These are phyloP conservation scores for Teunomyces pallodes DNA, from an alignment of 805 yeast species.

Conservation along the genomic window DNA sequence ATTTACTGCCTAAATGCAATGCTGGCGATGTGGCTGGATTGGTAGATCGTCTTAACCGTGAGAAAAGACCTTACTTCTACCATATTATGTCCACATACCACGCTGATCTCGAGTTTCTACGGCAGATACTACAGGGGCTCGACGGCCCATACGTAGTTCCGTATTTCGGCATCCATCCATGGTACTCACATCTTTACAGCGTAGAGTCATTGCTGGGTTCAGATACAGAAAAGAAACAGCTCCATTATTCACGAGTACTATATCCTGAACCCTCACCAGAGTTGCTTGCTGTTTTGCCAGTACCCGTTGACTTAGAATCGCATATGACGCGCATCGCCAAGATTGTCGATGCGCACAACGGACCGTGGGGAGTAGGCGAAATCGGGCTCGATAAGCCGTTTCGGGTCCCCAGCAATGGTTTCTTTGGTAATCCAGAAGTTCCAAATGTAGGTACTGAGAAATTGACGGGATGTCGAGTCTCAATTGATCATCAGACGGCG, in stretches of 20 bases:
- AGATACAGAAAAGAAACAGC: conserved; percentile 28
- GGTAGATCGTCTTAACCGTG: not conserved
- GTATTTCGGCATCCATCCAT: conserved; percentile 83
- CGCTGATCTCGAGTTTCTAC: conserved; percentile 29
- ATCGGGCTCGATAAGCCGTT: conserved; percentile 85
- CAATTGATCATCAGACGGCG: conserved; percentile 60
- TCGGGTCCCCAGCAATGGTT: conserved; percentile 62
- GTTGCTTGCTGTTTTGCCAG: conserved; percentile 53
- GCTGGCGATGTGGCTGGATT: not conserved
- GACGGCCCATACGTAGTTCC: conserved; percentile 30
- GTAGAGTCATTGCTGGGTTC: conserved; percentile 10
- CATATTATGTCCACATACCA: conserved; percentile 42
- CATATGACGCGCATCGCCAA: conserved; percentile 32
- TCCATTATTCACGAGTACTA: conserved; percentile 60
- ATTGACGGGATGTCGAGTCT: conserved; percentile 49
- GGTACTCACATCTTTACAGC: conserved; percentile 76
- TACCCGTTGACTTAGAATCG: conserved; percentile 47
- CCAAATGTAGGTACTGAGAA: conserved; percentile 19
- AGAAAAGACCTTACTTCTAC: not conserved
- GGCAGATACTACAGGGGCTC: conserved; percentile 12
- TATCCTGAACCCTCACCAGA: conserved; percentile 34
- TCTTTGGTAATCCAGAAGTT: conserved; percentile 37
- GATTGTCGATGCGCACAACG: conserved; percentile 14
- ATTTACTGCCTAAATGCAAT: not conserved
- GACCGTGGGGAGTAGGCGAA: conserved; percentile 66